These are phyloP conservation scores for Gracilaria vermiculophylla DNA, from an alignment of 23 red algal genomes.

Conservation along the genomic window DNA sequence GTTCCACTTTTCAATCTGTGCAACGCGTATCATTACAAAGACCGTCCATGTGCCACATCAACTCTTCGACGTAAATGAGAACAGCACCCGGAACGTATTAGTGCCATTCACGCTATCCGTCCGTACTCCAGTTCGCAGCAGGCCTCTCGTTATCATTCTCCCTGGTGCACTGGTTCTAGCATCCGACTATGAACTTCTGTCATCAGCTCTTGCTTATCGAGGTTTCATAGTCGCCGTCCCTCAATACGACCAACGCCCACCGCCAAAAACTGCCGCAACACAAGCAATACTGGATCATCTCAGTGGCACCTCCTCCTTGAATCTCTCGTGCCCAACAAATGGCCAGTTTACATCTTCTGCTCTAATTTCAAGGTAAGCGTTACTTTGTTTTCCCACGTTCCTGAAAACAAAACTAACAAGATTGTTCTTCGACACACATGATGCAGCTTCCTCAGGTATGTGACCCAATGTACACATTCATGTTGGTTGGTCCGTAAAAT, in stretches of 20 bases:
- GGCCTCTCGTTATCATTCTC: not conserved
- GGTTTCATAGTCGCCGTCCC: conserved; percentile 9
- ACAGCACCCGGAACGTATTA: not conserved
- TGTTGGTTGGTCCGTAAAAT: not conserved
- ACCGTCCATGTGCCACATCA: not conserved
- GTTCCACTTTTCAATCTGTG: too few relatives aligned
- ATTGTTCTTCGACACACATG: not conserved
- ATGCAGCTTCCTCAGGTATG: not conserved
- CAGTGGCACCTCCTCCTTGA: not conserved
- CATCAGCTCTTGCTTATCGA: not conserved
- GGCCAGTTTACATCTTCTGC: not conserved
- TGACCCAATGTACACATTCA: not conserved
- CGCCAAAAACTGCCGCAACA: not conserved
- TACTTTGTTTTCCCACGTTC: not conserved
- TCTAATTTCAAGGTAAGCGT: conserved; percentile 15
- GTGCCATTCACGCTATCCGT: not conserved
- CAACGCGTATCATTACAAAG: not conserved
- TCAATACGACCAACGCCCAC: conserved; percentile 1
- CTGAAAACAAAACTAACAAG: not conserved
- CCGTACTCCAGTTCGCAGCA: not conserved
- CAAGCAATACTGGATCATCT: not conserved
- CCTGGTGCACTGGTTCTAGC: not conserved
- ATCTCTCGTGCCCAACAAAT: not conserved
- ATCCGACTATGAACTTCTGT: not conserved
- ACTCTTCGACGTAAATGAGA: not conserved